A percentile compares a stretch with the other conserved stretches of the same genome.
phyloP scores from a whole-genome alignment of 2,329 filamentous ascomycete species.

The Botrytis deweyae region DNA sequence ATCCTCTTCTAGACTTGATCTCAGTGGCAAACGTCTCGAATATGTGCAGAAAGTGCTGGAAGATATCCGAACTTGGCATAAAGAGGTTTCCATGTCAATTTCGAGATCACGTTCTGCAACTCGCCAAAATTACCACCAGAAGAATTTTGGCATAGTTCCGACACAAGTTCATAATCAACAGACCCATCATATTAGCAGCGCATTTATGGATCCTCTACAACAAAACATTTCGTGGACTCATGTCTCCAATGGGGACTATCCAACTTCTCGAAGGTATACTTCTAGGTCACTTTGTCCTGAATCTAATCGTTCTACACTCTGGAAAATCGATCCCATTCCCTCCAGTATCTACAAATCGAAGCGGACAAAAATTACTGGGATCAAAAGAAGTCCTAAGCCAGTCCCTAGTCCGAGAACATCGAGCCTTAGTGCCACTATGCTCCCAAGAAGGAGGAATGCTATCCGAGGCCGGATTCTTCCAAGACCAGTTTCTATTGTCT shows the following conservation, averaged over 20 bases:
- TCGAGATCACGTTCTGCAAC: background rate
- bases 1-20: background rate
- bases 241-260: background rate
- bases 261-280: background rate
- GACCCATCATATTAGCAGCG: background rate
- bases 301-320: background rate
- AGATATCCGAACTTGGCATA: constrained; percentile 15
- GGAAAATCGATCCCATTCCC: constrained; percentile 1
- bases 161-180: background rate
- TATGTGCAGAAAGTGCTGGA: constrained; percentile 21
- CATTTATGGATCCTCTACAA: background rate
- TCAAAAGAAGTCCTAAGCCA: background rate
- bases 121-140: background rate
- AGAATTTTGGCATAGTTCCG: background rate
- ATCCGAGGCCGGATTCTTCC: constrained; percentile 11
- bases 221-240: background rate
- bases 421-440: constrained; percentile 5
- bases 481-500: background rate
- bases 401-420: constrained; percentile 7
- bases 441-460: constrained; percentile 10
- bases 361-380: background rate
- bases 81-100: constrained; percentile 17
- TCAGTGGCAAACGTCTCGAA: constrained; percentile 13
- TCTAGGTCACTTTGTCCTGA: background rate
- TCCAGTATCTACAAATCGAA: constrained; percentile 14